phyloP scores from a whole-genome alignment of 2,329 filamentous ascomycete species.

The Neofusicoccum parvum region DNA sequence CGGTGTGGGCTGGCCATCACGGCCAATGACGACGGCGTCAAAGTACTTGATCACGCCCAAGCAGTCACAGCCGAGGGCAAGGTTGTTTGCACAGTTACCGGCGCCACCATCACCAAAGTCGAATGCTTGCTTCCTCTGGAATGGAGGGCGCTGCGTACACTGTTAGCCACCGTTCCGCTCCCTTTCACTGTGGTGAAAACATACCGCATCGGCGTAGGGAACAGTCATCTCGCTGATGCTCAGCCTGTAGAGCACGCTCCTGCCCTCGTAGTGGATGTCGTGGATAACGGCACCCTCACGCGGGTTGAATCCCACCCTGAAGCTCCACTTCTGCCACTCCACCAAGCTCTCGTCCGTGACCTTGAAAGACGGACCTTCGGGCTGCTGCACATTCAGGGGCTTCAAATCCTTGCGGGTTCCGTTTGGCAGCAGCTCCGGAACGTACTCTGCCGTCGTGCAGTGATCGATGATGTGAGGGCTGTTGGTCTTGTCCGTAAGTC shows the following conservation, averaged over 20 bases:
- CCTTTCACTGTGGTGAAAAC: neutral
- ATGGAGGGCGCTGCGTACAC: conserved; percentile 53
- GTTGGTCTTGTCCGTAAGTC: conserved; percentile 42
- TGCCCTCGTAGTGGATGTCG: conserved; percentile 67
- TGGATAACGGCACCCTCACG: conserved; percentile 68
- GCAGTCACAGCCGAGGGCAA: conserved; percentile 68
- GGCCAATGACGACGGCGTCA: conserved; percentile 56
- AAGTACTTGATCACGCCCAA: conserved; percentile 70
- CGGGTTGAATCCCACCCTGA: conserved; percentile 43
- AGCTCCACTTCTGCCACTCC: conserved; percentile 52
- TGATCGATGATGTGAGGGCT: conserved; percentile 46
- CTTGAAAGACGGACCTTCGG: conserved; percentile 67
- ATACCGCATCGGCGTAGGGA: conserved; percentile 14
- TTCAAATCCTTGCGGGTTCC: conserved; percentile 53
- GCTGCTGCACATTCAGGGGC: conserved; percentile 72
- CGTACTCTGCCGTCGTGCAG: conserved; percentile 56
- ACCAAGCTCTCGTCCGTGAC: conserved; percentile 50
- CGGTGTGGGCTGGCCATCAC: conserved; percentile 56
- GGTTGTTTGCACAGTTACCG: conserved; percentile 68
- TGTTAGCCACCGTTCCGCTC: conserved; percentile 27
- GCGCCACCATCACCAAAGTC: conserved; percentile 72
- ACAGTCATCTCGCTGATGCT: conserved; percentile 67
- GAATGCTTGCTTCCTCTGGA: conserved; percentile 71
- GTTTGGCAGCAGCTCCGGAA: conserved; percentile 42
- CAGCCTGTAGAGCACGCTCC: conserved; percentile 67